Evolutionary conservation across 768 basidiomycete genomes (phyloP), one percentile per base, ranked within the genome.

Genomic region (Pisolithus albus): DNA sequence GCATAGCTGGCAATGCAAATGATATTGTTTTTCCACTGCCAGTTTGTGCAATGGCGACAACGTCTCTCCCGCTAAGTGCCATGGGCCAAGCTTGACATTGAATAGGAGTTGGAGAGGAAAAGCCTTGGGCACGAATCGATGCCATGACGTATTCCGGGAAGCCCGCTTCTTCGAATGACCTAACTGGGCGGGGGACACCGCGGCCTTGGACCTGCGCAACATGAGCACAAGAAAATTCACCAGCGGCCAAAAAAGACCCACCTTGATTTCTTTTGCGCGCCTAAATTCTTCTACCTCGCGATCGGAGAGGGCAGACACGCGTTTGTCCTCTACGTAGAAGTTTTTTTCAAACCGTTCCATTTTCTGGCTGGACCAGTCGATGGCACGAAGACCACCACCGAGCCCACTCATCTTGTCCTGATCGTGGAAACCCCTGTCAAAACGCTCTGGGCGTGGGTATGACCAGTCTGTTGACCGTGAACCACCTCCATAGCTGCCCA

Each of bases 1-100:
- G 78, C 95, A 98, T 99, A 46, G 96, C 95, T 38, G 96, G 96
- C 42, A 99, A 84, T 50, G 96, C 95, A 67, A 99, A 99, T 9
- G 94, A 83, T 51, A 99, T 97, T 7, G 96, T 99, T 75, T 99
- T 99, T 52, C 96, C 96, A 69, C 91, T 94, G 51, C 96, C 96
- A 8, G 96, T 99, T 70, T 97, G 94, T 36, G 96, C 94, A 60
- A 99, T 92, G 50, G 95, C 96, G 42, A 95, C 88, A 37, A 97
- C 79, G 70, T 99, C 95, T 54, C 92, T 80, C 50, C 95, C 95
- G 46, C 80, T 91, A 26, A 97, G 75, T 3, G 96, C 95, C 93
- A 98, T 98, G 0, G 96, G 96, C 96, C 96, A 99, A 16, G 94
- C 88, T 68, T 99, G 96, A 64, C 95, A 96, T 65, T 99, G 96